phyloP scores from a whole-genome alignment of 2,329 filamentous ascomycete species.

The Sordariomycetes sp. region DNA sequence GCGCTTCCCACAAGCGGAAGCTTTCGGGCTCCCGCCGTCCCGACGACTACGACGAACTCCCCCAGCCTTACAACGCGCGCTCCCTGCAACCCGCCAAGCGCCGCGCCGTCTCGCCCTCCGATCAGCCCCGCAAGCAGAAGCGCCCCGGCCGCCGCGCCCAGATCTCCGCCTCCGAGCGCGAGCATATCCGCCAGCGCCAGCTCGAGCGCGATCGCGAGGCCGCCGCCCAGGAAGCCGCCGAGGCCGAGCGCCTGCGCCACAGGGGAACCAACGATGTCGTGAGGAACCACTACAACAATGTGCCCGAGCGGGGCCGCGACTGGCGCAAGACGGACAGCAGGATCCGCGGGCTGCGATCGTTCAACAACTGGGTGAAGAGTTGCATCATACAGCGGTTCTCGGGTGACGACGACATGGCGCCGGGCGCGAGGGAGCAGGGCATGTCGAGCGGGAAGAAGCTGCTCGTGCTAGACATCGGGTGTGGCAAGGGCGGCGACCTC shows the following conservation, averaged over 20 bases:
- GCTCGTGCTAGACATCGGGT: slow-evolving; percentile 85
- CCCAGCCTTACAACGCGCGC: slow-evolving; percentile 50
- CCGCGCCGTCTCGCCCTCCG: slow-evolving; percentile 42
- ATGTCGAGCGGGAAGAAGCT: slow-evolving; percentile 42
- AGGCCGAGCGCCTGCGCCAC: slow-evolving; percentile 26
- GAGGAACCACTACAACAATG: slow-evolving; percentile 88
- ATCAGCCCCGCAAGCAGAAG: slow-evolving; percentile 54
- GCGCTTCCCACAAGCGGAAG: slow-evolving; percentile 18
- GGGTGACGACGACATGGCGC: slow-evolving; percentile 62
- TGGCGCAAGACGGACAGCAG: slow-evolving; percentile 91
- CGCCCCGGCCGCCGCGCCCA: slow-evolving; percentile 56
- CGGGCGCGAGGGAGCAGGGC: slow-evolving; percentile 40
- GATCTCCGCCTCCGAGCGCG: slow-evolving; percentile 56
- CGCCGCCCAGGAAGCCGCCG: slow-evolving; percentile 22
- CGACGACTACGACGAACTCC: slow-evolving; percentile 32
- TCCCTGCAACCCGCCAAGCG: slow-evolving; percentile 48
- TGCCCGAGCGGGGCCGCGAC: slow-evolving; percentile 84
- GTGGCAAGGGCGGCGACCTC: slow-evolving; percentile 91
- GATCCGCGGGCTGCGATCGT: slow-evolving; percentile 87
- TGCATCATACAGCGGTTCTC: slow-evolving; percentile 96
- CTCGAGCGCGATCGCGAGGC: slow-evolving; percentile 41
- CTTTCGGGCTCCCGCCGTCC: slow-evolving; percentile 15
- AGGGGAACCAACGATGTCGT: slow-evolving; percentile 71
- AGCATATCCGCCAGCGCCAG: slow-evolving; percentile 54
- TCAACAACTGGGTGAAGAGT: slow-evolving; percentile 99